Conservation (phyloP, 768 basidiomycete genomes). For the Xanthoconium stramineum region DNA sequence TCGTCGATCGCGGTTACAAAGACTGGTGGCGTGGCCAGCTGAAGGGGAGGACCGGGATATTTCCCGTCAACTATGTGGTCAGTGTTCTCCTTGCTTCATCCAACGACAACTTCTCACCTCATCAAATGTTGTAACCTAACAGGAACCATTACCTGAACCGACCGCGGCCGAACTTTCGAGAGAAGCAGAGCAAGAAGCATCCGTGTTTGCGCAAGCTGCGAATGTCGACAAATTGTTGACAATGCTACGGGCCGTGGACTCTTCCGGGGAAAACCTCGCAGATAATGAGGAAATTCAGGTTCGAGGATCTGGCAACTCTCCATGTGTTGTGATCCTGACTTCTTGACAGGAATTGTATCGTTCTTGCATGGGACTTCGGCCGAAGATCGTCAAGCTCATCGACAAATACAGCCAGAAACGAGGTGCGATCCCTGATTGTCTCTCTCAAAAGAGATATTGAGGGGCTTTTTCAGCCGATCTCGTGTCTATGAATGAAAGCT, state of each 20-base stretch:
- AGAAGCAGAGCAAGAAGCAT: constrained; percentile 85
- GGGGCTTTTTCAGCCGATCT: constrained; percentile 65
- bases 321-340: constrained; percentile 5
- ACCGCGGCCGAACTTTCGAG: constrained; percentile 69
- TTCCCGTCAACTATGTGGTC: constrained; percentile 96
- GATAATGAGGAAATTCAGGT: constrained; percentile 92
- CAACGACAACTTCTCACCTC: not conserved
- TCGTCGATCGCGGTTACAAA: constrained; percentile 89
- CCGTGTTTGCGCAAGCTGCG: constrained; percentile 82
- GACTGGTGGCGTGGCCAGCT: constrained; percentile 98
- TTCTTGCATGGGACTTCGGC: constrained; percentile 81
- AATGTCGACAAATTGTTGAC: constrained; percentile 78
- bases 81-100: constrained; percentile 26
- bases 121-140: not conserved
- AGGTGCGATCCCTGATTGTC: constrained; percentile 33
- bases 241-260: constrained; percentile 72
- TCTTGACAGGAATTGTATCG: constrained; percentile 77
- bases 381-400: constrained; percentile 94
- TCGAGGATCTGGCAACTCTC: constrained; percentile 11
- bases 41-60: constrained; percentile 88
- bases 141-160: constrained; percentile 87
- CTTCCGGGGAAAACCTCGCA: constrained; percentile 76
- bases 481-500: constrained; percentile 92
- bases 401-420: constrained; percentile 97
- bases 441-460: not conserved